Evolutionary conservation across 2,329 filamentous ascomycete species (phyloP).

Genomic region (Tolypocladium ophioglossoides): DNA sequence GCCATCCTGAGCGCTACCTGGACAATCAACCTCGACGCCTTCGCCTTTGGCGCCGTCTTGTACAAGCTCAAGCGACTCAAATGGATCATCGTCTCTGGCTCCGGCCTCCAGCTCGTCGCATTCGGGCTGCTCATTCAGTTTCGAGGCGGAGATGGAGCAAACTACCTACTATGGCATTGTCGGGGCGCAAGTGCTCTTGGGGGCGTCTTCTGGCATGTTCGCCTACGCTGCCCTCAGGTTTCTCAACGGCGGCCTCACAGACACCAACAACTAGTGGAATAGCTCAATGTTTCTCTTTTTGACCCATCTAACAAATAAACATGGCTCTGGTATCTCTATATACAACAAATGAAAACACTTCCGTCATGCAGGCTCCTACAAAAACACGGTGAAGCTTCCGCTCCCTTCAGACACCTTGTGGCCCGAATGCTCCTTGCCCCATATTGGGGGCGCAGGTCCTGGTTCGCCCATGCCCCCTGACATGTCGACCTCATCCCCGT

Average conservation of each 20-base stretch:
- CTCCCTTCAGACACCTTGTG: slow-evolving; percentile 12
- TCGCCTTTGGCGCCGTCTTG: too few species aligned
- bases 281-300: not conserved
- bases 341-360: not conserved
- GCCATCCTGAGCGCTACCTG: too few species aligned
- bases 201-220: too few species aligned
- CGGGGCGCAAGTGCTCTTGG: too few species aligned
- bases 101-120: too few species aligned
- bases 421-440: slow-evolving; percentile 9
- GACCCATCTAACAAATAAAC: not conserved
- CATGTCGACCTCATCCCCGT: slow-evolving; percentile 4
- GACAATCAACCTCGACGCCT: too few species aligned
- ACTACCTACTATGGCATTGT: too few species aligned
- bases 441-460: not conserved
- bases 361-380: slow-evolving; percentile 4
- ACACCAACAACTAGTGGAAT: not conserved
- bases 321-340: not conserved
- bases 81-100: too few species aligned
- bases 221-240: not conserved
- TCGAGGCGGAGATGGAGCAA: too few species aligned
- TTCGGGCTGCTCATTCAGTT: too few species aligned
- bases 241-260: not conserved
- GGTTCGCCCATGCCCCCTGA: slow-evolving; percentile 5
- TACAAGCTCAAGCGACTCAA: too few species aligned
- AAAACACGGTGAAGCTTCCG: slow-evolving; percentile 15